Percentiles rank a stretch among this genome's conserved stretches.
phyloP scores from a whole-genome alignment of 2,329 filamentous ascomycete species.

The Davidsoniella neocaledoniae region DNA sequence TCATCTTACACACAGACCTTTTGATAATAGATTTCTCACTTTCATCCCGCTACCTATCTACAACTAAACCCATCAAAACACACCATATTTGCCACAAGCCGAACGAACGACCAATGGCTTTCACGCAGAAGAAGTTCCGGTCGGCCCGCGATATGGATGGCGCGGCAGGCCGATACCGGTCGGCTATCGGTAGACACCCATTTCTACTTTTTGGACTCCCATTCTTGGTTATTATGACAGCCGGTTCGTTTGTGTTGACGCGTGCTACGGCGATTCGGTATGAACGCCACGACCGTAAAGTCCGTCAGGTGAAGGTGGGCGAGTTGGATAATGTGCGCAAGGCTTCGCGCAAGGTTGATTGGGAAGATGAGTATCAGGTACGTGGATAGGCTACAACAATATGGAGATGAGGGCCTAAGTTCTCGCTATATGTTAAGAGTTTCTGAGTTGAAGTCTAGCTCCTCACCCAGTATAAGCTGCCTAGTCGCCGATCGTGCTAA shows the following conservation, averaged over 20 bases:
- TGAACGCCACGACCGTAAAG: conserved; percentile 80
- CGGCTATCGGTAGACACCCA: conserved; percentile 57
- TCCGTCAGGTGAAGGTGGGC: conserved; percentile 67
- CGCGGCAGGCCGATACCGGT: conserved; percentile 62
- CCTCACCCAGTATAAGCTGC: too few species aligned
- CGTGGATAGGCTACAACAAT: conserved; percentile 21
- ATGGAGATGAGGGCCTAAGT: background rate
- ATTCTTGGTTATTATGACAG: conserved; percentile 78
- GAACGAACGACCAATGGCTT: background rate
- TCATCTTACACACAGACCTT: too few species aligned
- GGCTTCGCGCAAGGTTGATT: conserved; percentile 53
- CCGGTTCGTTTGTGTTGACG: conserved; percentile 83
- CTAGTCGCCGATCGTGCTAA: background rate
- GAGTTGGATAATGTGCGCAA: conserved; percentile 73
- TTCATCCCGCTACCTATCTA: too few species aligned
- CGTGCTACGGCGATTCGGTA: conserved; percentile 88
- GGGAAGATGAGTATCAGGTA: conserved; percentile 78
- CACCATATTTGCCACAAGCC: too few species aligned
- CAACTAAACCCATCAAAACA: too few species aligned
- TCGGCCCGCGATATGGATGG: conserved; percentile 47
- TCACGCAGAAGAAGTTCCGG: conserved; percentile 10
- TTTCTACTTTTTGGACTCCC: conserved; percentile 90
- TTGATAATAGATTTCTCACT: too few species aligned
- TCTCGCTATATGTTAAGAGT: background rate
- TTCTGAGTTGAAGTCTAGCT: too few species aligned